Conservation (phyloP, 106 monocot species). For the Alisma plantagoaquatica region DNA sequence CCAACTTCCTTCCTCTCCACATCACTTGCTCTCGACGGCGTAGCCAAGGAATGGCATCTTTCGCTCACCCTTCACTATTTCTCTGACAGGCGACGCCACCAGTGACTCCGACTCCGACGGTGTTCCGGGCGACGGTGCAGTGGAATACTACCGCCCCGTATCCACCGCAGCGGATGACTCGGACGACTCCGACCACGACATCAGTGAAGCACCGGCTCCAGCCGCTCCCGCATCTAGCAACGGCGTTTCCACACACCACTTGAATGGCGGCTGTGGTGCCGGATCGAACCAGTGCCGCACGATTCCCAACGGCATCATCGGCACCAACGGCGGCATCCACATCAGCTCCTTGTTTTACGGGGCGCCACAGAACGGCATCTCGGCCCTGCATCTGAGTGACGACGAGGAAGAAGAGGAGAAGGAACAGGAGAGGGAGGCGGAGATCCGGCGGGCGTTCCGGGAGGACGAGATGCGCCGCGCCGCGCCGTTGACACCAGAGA, state of each 20-base stretch:
- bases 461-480: slow-evolving; percentile 54
- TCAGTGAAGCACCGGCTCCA: too few species aligned
- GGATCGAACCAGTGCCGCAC: too few species aligned
- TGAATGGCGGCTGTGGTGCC: too few species aligned
- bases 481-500: slow-evolving; percentile 39
- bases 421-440: slow-evolving; percentile 41
- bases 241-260: too few species aligned
- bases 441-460: slow-evolving; percentile 34
- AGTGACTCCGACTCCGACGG: neutral
- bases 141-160: too few species aligned
- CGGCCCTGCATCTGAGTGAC: slow-evolving; percentile 35
- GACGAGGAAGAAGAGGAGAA: slow-evolving; percentile 17
- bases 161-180: neutral
- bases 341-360: neutral
- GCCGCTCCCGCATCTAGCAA: too few species aligned
- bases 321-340: neutral
- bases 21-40: too few species aligned
- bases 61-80: neutral
- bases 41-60: too few species aligned
- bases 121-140: neutral
- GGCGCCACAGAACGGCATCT: slow-evolving; percentile 15
- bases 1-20: neutral
- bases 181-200: slow-evolving; percentile 1
- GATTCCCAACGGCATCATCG: neutral
- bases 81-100: neutral